Evolutionary conservation across 2,329 filamentous ascomycete genomes (phyloP), one percentile per base, ranked within the genome.

Genomic region (Exophiala sp.): DNA sequence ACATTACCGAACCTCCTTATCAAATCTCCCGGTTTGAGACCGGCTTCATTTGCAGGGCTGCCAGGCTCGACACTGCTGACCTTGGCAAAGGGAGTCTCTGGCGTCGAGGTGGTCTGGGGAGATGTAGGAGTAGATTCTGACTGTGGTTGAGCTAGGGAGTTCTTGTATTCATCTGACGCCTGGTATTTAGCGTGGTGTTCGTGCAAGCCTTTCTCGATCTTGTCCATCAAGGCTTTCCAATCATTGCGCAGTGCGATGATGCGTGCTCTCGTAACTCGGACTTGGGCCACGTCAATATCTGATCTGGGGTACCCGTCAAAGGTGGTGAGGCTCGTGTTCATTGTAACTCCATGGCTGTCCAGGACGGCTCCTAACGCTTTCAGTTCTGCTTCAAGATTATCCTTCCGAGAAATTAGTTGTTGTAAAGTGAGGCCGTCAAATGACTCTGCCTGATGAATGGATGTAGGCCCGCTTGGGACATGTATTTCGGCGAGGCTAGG

Each of bases 251-350:
- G 76, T 59, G 83, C 77, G 59, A 97, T 93, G 60, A 98, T 95
- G 53, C 87, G 83, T 22, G 90, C 80, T 68, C 93, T 79, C 30
- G 90, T 95, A n/a, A 88, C 95, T 55, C 93, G 87, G 65, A 98
- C 88, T 71, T 96, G 91, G 21, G 93, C 85, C 56, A 98, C 86
- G 67, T 98, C 93, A 57, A 98, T 83, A 68, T 98, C 93, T 62
- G 87, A 84, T 65, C 93, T 81, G 24, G 93, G 93, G 66, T 88
- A 98, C 41, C 93, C 93, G 69, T 97, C 93, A 54, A 82, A 80
- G 11, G 91, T 96, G 19, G 88, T 81, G 32, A 98, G 79, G 50
- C 81, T 77, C 6, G 93, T 96, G 62, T 85, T 83, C 93, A 98
- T 98, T 62, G 86, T 83, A 46, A 95, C 91, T 38, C 85, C 83